Evolutionary conservation across 345 rosid species (phyloP).

Genomic region (Eucalyptus polybractea): DNA sequence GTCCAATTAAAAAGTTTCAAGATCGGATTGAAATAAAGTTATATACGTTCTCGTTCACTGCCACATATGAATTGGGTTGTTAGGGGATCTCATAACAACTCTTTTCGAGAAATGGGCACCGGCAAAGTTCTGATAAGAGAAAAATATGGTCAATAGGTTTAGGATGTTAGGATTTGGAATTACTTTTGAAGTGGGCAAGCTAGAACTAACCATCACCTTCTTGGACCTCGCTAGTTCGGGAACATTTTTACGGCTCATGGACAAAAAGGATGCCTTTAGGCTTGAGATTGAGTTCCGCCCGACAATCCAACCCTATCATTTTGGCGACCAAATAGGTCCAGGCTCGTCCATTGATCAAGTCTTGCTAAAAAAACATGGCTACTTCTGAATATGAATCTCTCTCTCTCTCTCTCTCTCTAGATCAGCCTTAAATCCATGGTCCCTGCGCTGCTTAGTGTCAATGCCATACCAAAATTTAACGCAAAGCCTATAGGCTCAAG

Average conservation of each 20-base stretch:
- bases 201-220: not conserved
- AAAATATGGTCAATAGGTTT: not conserved
- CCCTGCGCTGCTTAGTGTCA: not conserved
- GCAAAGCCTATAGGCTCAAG: not conserved
- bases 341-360: not conserved
- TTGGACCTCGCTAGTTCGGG: not conserved
- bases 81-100: not conserved
- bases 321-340: not conserved
- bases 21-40: fast-evolving
- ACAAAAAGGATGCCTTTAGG: not conserved
- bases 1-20: no score
- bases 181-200: not conserved
- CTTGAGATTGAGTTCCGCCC: not conserved
- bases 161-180: not conserved
- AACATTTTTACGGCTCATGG: no score
- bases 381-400: not conserved
- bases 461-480: not conserved
- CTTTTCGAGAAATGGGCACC: not conserved
- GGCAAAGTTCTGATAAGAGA: not conserved
- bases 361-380: not conserved
- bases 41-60: no score
- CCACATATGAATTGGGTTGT: not conserved
- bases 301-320: not conserved
- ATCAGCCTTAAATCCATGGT: not conserved
- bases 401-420: not conserved